Evolutionary conservation across 441 rosid species (phyloP).

Genomic region (Populus tomentosa): DNA sequence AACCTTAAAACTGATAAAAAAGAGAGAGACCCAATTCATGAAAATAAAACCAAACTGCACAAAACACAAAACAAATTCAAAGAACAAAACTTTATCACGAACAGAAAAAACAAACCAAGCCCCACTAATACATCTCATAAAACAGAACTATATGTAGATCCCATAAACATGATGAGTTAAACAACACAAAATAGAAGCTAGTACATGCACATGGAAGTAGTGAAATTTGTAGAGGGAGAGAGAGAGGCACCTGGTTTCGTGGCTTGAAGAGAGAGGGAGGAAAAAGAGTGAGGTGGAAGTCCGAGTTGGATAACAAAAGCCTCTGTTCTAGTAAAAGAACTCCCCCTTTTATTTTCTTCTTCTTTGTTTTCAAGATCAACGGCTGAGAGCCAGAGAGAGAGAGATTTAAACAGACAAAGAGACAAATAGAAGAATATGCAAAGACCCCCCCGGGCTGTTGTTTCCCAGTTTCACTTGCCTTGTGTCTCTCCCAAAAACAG

Average conservation of each 20-base stretch:
- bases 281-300: constrained; percentile 51
- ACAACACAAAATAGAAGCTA: background rate
- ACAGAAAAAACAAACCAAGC: background rate
- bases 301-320: constrained; percentile 44
- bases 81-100: background rate
- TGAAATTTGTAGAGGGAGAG: background rate
- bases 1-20: constrained; percentile 1
- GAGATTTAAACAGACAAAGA: background rate
- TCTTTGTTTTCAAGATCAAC: constrained; percentile 25
- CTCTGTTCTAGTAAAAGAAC: background rate
- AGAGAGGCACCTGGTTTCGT: constrained; percentile 38
- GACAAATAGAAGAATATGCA: background rate
- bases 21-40: constrained; percentile 1
- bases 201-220: background rate
- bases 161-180: constrained; percentile 4
- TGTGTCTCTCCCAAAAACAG: background rate
- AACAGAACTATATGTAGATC: constrained; percentile 2
- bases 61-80: background rate
- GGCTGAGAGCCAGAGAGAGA: constrained; percentile 20
- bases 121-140: background rate
- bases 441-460: background rate
- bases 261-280: constrained; percentile 24
- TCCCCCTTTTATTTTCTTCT: constrained; percentile 7
- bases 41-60: background rate
- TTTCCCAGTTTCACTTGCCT: background rate